Evolutionary conservation across 371 early-diverging fungal species (phyloP).

Genomic region (Mortierella sp.): DNA sequence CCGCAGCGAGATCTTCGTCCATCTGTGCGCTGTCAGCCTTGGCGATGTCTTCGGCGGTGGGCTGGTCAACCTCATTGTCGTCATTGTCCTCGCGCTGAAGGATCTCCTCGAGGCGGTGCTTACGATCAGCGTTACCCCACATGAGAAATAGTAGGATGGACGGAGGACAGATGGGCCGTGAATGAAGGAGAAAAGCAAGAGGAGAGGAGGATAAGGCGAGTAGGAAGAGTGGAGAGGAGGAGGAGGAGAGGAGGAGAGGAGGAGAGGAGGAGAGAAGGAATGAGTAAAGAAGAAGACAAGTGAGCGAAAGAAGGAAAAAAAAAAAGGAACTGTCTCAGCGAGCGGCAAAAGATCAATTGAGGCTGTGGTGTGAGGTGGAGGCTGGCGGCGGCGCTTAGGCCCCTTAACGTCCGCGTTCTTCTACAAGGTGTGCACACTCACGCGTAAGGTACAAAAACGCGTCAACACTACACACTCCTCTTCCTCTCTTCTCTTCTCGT

Average conservation of each 20-base stretch:
- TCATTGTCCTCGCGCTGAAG: conserved; percentile 53
- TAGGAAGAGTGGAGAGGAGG: not conserved
- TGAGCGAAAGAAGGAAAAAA: not conserved
- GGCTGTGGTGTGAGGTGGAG: not conserved
- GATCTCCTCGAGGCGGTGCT: conserved; percentile 60
- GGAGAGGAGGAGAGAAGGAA: not conserved
- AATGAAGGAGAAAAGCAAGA: not conserved
- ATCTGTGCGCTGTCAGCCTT: conserved; percentile 19
- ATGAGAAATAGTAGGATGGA: not conserved
- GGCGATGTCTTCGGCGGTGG: conserved; percentile 18
- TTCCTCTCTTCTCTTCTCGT: not conserved
- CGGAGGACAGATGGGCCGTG: not conserved
- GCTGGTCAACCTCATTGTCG: conserved; percentile 37
- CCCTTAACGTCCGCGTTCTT: not conserved
- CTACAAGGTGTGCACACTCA: too few relatives aligned
- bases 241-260: not conserved
- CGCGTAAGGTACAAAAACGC: too few relatives aligned
- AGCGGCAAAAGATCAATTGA: not conserved
- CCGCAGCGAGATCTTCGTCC: conserved; percentile 50
- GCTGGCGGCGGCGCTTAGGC: too few relatives aligned
- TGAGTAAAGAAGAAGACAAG: not conserved
- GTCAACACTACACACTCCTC: too few relatives aligned
- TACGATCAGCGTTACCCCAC: conserved; percentile 52
- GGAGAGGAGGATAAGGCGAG: not conserved
- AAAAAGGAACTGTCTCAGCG: not conserved